Evolutionary conservation across 1,284 basidiomycete genomes (phyloP).

Genomic region (Phaffia rhodozyma): DNA sequence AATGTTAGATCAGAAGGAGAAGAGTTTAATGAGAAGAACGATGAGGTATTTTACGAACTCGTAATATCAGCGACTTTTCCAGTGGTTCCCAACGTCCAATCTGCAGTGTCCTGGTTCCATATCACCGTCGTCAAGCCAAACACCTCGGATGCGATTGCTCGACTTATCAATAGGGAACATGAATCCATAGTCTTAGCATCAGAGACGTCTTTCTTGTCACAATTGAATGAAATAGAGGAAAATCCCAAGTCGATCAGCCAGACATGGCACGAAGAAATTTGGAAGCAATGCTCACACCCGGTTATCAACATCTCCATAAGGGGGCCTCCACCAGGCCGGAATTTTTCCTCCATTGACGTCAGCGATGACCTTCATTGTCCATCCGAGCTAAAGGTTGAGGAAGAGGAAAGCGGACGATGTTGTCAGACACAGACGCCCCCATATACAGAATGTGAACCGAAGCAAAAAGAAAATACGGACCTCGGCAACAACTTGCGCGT

Average conservation of each 20-base stretch:
- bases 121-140: constrained; percentile 34
- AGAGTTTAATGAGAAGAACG: not conserved
- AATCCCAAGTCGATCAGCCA: too few relatives aligned
- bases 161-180: too few relatives aligned
- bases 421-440: not conserved
- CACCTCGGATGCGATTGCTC: constrained; percentile 26
- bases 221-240: too few relatives aligned
- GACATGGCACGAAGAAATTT: too few relatives aligned
- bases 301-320: constrained; percentile 62
- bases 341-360: constrained; percentile 63
- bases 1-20: constrained; percentile 27
- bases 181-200: too few relatives aligned
- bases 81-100: constrained; percentile 33
- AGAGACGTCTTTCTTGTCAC: too few relatives aligned
- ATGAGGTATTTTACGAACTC: constrained; percentile 22
- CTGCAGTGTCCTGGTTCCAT: constrained; percentile 35
- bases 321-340: constrained; percentile 62
- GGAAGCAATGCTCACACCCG: constrained; percentile 41
- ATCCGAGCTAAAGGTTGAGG: constrained; percentile 43
- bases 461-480: not conserved
- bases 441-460: not conserved
- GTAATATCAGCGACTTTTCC: constrained; percentile 24
- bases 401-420: not conserved
- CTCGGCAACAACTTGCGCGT: constrained; percentile 58
- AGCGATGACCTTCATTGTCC: constrained; percentile 68